A percentile compares a stretch with the other conserved stretches of the same genome.
Conservation (phyloP, 495 filamentous ascomycete species). For the Ascodesmis nigricans region DNA sequence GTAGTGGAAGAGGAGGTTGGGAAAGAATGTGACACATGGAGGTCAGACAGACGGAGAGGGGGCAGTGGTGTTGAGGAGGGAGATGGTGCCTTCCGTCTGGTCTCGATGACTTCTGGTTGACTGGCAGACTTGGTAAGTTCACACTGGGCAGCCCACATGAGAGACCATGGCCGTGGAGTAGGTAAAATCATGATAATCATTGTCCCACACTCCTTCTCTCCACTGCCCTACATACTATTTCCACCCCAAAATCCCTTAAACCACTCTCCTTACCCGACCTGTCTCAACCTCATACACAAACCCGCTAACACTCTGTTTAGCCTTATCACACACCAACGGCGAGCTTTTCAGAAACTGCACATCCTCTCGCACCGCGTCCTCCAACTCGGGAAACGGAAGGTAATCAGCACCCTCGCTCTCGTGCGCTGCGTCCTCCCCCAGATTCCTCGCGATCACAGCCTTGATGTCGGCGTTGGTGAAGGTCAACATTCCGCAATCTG, state of each 20-base stretch:
- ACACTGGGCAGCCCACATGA: no score
- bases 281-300: constrained; percentile 68
- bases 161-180: no score
- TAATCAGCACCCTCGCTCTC: neutral
- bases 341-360: constrained; percentile 37
- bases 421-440: constrained; percentile 27
- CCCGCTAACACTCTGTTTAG: constrained; percentile 34
- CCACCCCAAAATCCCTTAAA: no score
- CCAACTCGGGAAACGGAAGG: constrained; percentile 25
- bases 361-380: constrained; percentile 43
- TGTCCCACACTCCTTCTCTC: no score
- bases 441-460: constrained; percentile 33
- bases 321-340: constrained; percentile 34
- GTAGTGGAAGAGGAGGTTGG: neutral
- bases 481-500: constrained; percentile 63
- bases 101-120: constrained; percentile 7
- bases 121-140: no score
- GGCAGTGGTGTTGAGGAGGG: constrained; percentile 7
- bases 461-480: constrained; percentile 47
- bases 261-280: constrained; percentile 41
- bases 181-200: no score
- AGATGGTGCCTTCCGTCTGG: constrained; percentile 8
- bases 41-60: neutral
- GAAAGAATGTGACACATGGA: neutral
- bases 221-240: no score